Evolutionary conservation across 2,329 filamentous ascomycete genomes (phyloP), one percentile per base, ranked within the genome.

Genomic region (Lecanoromycetidae sp.): DNA sequence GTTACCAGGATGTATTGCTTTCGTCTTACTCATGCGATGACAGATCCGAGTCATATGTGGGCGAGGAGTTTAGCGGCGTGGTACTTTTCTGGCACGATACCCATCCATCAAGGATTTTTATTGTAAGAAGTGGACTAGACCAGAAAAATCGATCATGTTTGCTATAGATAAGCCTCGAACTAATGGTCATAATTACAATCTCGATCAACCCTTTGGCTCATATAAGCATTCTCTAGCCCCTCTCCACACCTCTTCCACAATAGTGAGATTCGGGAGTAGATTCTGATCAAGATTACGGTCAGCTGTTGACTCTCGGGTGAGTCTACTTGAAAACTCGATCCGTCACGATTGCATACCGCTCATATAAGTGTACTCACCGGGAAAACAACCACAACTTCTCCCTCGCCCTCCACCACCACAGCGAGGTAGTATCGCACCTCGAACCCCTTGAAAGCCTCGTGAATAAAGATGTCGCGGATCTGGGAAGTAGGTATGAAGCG

Each of bases 371-470:
- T 20, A 65, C 71, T 57, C 61, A 79, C 75, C 2, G 90, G 90
- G 62, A 98, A 98, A 3, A 96, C 87, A n/a, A 98, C 90, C 0
- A 96, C 84, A 4, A 94, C 76, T 55, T 91, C 82, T 45, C 82
- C 76, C 65, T 96, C 90, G 2, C 81, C 87, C 56, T 93, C 84
- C 15, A 96, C 87, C 44, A 96, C 82, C 25, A 96, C 84, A 4
- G 86, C 79, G 7, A 98, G 69, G 60, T 94, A 95, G 60, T 90
- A 94, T 33, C 82, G 71, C 29, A 96, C 87, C 66, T 88, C 86
- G 59, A 95, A 94, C 0, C 88, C 88, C 48, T 78, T 79, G 65
- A 96, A 96, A 3, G 88, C 91, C 69, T 98, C 91, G 62, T 95
- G 87, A 42, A 98, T 84, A 45, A 95, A 78, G 48, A 98, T 82